phyloP scores from a whole-genome alignment of 1,284 basidiomycete genomes.

The Bondarzewia mesenterica region DNA sequence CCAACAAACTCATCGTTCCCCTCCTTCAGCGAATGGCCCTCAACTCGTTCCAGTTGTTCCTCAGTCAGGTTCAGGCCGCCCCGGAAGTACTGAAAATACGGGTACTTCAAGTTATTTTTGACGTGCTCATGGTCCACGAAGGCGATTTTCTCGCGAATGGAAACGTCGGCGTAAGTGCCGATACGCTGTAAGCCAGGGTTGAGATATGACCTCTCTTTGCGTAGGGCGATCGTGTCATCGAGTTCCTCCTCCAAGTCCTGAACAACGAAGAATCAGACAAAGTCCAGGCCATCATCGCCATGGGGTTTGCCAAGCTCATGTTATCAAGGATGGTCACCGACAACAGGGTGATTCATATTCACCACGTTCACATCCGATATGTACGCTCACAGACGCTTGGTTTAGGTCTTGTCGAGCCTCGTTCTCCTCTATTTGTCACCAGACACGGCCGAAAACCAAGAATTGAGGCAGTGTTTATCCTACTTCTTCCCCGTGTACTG shows the following conservation, averaged over 20 bases:
- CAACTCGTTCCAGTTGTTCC: slow-evolving; percentile 86
- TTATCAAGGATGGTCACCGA: slow-evolving; percentile 79
- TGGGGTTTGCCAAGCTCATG: slow-evolving; percentile 88
- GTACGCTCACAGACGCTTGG: neutral
- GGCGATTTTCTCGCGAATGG: slow-evolving; percentile 60
- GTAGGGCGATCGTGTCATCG: slow-evolving; percentile 63
- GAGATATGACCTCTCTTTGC: neutral
- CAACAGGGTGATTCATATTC: slow-evolving; percentile 43
- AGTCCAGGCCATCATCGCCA: slow-evolving; percentile 73
- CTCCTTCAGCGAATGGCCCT: slow-evolving; percentile 72
- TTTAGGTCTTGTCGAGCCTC: slow-evolving; percentile 72
- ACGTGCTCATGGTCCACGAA: slow-evolving; percentile 87
- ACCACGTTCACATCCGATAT: neutral
- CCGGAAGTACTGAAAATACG: slow-evolving; percentile 75
- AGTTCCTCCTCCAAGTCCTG: slow-evolving; percentile 71
- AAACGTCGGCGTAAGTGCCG: slow-evolving; percentile 38
- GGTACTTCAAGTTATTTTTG: slow-evolving; percentile 84
- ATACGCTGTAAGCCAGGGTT: neutral
- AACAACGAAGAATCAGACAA: slow-evolving; percentile 69
- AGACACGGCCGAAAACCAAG: slow-evolving; percentile 78
- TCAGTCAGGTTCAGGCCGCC: slow-evolving; percentile 76
- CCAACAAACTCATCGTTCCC: neutral
- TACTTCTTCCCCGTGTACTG: slow-evolving; percentile 97
- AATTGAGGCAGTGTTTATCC: slow-evolving; percentile 86
- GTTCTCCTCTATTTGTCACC: slow-evolving; percentile 85